Conservation (phyloP, 23 red algal species). For the Gracilaria domingensis region DNA sequence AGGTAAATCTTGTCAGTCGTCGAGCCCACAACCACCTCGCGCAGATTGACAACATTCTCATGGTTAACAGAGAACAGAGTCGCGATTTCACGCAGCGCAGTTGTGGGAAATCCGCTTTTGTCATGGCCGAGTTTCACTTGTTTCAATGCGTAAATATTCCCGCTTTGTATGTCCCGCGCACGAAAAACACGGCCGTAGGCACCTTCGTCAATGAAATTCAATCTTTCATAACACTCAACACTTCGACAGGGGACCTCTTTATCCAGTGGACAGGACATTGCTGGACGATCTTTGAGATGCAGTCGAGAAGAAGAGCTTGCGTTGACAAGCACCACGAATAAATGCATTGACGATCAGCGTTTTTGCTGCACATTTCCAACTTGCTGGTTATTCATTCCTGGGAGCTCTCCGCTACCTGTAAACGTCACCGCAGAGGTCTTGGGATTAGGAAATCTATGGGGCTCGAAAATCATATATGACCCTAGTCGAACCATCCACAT, state of each 20-base stretch:
- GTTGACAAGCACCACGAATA: neutral
- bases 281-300: too few relatives aligned
- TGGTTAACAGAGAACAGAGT: conserved; percentile 78
- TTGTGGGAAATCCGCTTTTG: conserved; percentile 81
- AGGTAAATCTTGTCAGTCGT: conserved; percentile 76
- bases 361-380: neutral
- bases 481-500: too few relatives aligned
- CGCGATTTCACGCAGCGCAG: conserved; percentile 71
- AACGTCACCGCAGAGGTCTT: too few relatives aligned
- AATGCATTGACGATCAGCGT: neutral
- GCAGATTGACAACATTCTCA: conserved; percentile 71
- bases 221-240: conserved; percentile 83
- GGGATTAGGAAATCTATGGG: too few relatives aligned
- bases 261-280: conserved; percentile 14
- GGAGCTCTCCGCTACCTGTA: neutral
- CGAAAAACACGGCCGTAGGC: conserved; percentile 89
- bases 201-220: conserved; percentile 90
- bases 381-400: neutral
- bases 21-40: conserved; percentile 82
- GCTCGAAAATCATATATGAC: too few relatives aligned
- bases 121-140: conserved; percentile 83
- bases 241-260: conserved; percentile 59
- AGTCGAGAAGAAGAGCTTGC: too few relatives aligned
- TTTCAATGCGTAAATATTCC: conserved; percentile 76
- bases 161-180: conserved; percentile 69